Conservation (phyloP, 1,139 yeast species). For the Saccharomyces hybrid region DNA sequence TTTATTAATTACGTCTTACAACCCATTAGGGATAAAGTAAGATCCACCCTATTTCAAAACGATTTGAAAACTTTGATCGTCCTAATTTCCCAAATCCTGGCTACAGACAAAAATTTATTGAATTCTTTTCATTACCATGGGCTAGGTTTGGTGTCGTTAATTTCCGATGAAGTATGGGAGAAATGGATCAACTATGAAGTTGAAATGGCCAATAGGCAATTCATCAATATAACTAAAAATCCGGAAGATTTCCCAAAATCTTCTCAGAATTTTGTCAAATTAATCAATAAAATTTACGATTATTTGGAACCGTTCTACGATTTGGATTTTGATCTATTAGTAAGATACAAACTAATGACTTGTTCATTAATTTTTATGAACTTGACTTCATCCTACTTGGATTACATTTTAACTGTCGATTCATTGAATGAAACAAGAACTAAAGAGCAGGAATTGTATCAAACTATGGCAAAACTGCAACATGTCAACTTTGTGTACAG, state of each 20-base stretch:
- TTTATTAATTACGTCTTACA: conserved; percentile 31
- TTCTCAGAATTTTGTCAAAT: conserved; percentile 35
- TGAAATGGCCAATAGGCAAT: conserved; percentile 49
- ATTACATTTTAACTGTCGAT: conserved; percentile 40
- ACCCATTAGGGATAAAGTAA: conserved; percentile 28
- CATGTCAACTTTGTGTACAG: conserved; percentile 43
- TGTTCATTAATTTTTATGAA: conserved; percentile 63
- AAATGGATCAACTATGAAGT: conserved; percentile 65
- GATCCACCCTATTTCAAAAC: conserved; percentile 27
- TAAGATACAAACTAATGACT: conserved; percentile 58
- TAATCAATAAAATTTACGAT: conserved; percentile 59
- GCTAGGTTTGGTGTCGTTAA: conserved; percentile 24
- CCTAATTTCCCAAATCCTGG: conserved; percentile 28
- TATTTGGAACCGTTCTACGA: conserved; percentile 39
- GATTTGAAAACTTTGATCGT: conserved; percentile 19
- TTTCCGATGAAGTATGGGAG: conserved; percentile 33
- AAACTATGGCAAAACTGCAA: conserved; percentile 31
- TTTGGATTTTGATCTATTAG: conserved; percentile 39
- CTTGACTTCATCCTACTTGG: conserved; percentile 53
- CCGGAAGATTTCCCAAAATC: conserved; percentile 55
- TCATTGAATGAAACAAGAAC: conserved; percentile 36
- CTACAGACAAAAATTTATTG: conserved; percentile 26
- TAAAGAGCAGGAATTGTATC: conserved; percentile 35
- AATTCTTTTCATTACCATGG: conserved; percentile 26
- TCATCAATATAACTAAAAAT: conserved; percentile 47